Conservation (phyloP, 306 rosid species). For the Hippophae gyantsensis region DNA sequence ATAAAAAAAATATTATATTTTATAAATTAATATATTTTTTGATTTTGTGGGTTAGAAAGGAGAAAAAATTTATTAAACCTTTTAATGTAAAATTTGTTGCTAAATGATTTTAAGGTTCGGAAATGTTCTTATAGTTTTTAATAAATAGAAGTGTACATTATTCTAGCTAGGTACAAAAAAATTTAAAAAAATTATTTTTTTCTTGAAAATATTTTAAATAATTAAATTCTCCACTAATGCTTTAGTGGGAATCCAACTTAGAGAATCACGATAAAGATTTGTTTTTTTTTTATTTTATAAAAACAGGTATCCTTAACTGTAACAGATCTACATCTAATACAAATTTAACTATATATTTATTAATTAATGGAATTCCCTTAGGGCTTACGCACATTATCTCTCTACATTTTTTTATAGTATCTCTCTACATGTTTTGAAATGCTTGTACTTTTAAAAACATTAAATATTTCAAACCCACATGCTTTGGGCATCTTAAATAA, state of each 20-base stretch:
- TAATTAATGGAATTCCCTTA: conserved; percentile 6
- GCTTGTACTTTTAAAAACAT: conserved; percentile 21
- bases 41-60: too few species aligned
- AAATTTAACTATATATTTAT: conserved; percentile 12
- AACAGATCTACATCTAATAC: conserved; percentile 32
- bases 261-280: conserved; percentile 21
- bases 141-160: conserved; percentile 16
- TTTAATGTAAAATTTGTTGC: too few species aligned
- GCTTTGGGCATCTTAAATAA: conserved; percentile 38
- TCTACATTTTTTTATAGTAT: neutral
- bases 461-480: conserved; percentile 28
- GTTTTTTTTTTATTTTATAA: conserved; percentile 18
- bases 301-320: conserved; percentile 56
- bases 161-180: neutral
- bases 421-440: conserved; percentile 17
- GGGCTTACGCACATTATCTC: neutral
- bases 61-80: too few species aligned
- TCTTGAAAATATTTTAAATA: too few species aligned
- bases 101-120: too few species aligned
- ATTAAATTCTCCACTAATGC: neutral
- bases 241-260: conserved; percentile 33
- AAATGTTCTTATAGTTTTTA: conserved; percentile 25
- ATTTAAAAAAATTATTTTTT: too few species aligned
- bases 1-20: too few species aligned
- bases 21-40: too few species aligned